A percentile compares a stretch with the other conserved stretches of the same genome.
Evolutionary conservation across 2,329 filamentous ascomycete genomes (phyloP).

Genomic region (Colletotrichum limetticola): DNA sequence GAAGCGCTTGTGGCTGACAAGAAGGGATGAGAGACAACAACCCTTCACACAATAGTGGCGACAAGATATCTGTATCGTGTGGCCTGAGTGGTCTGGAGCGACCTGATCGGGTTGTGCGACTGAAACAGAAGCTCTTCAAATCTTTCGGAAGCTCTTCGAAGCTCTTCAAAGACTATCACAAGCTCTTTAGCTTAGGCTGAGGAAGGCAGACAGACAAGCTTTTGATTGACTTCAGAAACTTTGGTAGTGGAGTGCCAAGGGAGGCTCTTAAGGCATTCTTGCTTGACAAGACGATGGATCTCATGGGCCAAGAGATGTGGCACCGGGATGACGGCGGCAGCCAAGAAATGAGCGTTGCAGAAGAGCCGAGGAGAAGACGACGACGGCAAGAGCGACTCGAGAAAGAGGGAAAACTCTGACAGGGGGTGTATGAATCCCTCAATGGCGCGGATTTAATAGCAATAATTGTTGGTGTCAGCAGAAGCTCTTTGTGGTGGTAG

Average conservation of each 20-base stretch:
- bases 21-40: background rate
- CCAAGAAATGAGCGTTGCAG: constrained; percentile 28
- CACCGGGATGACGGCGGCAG: constrained; percentile 29
- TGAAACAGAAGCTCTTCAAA: constrained; percentile 21
- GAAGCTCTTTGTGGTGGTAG: constrained; percentile 22
- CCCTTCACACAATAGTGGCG: constrained; percentile 1
- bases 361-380: constrained; percentile 30
- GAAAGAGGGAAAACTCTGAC: constrained; percentile 16
- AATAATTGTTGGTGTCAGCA: constrained; percentile 14
- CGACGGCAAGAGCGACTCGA: background rate
- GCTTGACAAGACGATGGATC: constrained; percentile 32
- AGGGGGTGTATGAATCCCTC: constrained; percentile 15
- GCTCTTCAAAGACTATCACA: constrained; percentile 11
- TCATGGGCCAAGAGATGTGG: constrained; percentile 35
- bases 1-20: constrained; percentile 15
- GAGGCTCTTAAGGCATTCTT: constrained; percentile 25
- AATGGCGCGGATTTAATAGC: constrained; percentile 15
- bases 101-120: constrained; percentile 11
- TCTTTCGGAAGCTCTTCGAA: background rate
- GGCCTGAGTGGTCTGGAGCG: background rate
- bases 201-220: constrained; percentile 9
- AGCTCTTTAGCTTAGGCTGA: constrained; percentile 1
- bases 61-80: constrained; percentile 1
- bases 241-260: constrained; percentile 32
- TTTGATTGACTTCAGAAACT: constrained; percentile 31